Base-by-base conservation (phyloP, 2,329 filamentous ascomycete genomes). In the Calonectria montana region DNA sequence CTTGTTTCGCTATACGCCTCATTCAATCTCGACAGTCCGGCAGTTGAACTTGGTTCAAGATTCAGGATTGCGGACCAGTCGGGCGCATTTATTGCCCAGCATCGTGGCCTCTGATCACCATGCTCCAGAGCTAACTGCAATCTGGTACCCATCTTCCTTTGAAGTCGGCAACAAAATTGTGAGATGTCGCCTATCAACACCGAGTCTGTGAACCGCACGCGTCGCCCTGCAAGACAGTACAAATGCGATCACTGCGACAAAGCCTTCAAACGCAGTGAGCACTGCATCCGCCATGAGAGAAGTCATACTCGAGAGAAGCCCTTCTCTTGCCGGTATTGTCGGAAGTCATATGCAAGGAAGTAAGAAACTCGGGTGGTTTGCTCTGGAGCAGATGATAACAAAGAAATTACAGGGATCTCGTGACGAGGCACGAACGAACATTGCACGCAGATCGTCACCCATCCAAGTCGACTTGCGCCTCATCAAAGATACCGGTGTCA, bases 271-370 rank as follows among this genome's bases (percentile, higher is more conserved):
- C 73, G 73, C 15, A 75, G 73, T 23, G 73, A 75, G 35, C 73
- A 75, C n/a, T 74, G 73, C 48, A 55, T 74, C n/a, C 73, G 73
- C 47, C 73, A 75, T 66, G 73, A 74, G 41, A 67, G 72, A 43
- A 75, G 47, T 16, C 73, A 75, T 25, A 75, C 73, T 3, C 69
- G 62, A 21, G 73, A 75, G 12, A 75, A 75, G 61, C 73, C 73
- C 0, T 75, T 75, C 37, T 43, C 41, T 4, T 75, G 73, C 62
- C 72, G 72, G 4, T 75, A 72, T 31, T 75, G 73, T 18, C n/a
- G 43, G 18, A 75, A 75, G 48, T 43, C 69, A 2, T 75, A 75
- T 61, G 69, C 73, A 4, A 48, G 73, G n/a, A 75, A 75, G 73
- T 75, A 37, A 18, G 43, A 1, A 37, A 21, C 18, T 7, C 15